phyloP scores from a whole-genome alignment of 768 basidiomycete species.

The Trametopsis cervina region DNA sequence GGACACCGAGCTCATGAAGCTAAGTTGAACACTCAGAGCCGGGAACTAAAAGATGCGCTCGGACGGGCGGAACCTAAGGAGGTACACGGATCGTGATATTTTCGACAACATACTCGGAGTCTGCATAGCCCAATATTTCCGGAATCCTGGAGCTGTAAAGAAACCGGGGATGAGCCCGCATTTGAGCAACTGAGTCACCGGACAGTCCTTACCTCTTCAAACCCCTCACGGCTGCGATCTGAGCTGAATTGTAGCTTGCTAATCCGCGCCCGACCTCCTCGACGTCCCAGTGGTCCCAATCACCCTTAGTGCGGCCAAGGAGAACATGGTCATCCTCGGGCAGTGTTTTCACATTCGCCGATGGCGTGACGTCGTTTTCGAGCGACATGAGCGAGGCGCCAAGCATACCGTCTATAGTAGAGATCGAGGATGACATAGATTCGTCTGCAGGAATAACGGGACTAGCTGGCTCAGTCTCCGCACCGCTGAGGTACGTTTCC shows the following conservation, averaged over 20 bases:
- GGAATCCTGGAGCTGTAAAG: constrained; percentile 66
- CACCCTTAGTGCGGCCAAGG: constrained; percentile 26
- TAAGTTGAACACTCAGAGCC: too few relatives aligned
- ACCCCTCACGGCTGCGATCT: constrained; percentile 84
- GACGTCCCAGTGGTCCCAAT: constrained; percentile 57
- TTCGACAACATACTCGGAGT: constrained; percentile 96
- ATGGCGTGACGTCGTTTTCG: constrained; percentile 18
- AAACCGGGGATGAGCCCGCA: constrained; percentile 11
- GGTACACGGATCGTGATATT: constrained; percentile 76
- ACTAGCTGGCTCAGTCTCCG: constrained; percentile 48
- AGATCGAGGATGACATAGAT: constrained; percentile 38
- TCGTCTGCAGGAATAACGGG: constrained; percentile 39
- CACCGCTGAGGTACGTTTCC: constrained; percentile 32
- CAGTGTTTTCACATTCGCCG: constrained; percentile 14
- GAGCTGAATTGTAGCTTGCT: constrained; percentile 92
- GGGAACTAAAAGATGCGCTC: too few relatives aligned
- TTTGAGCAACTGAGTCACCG: background rate
- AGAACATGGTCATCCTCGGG: constrained; percentile 22
- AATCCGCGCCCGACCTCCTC: constrained; percentile 91
- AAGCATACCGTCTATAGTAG: constrained; percentile 29
- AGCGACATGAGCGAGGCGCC: constrained; percentile 2
- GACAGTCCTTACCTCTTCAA: constrained; percentile 69
- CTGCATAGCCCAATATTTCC: constrained; percentile 83
- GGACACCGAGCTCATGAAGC: too few relatives aligned
- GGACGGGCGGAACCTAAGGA: too few relatives aligned